Evolutionary conservation across 345 rosid genomes (phyloP), one percentile per base, ranked within the genome.

Genomic region (Salix suchowensis): DNA sequence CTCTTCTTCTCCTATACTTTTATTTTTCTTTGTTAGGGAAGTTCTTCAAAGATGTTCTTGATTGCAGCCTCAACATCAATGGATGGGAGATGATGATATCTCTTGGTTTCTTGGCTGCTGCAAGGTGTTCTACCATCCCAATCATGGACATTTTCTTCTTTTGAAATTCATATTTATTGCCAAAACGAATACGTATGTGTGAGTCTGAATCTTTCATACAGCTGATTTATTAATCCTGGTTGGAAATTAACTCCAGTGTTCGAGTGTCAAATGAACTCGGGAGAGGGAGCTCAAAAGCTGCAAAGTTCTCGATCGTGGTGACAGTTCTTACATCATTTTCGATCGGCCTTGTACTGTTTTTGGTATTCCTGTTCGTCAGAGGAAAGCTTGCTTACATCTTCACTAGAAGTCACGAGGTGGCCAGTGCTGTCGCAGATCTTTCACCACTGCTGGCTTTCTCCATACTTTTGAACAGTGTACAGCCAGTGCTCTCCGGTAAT

Each of bases 211-310:
- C 50, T 44, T 13, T 44, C 50, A 44, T 1, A 44, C 16, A 13
- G 1, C 50, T 54, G 68, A 28, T 32, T 23, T 16, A 12, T 23
- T 16, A 12, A 74, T 23, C 5, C 21, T 52, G 16, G 16, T 23
- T 44, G 54, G 36, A 52, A 54, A 34, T 34, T 34, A 67, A 76
- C 76, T 65, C 7, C 83, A 91, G 98, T 80, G 95, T 91, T 50
- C 80, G 98, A 74, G 95, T 91, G 21, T 89, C 98, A 0, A 94
- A 94, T 69, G 98, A 94, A 74, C 90, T 94, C 1, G 98, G 98
- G 65, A 76, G 88, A 36, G 94, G 93, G 77, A 85, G 87, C 79
- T n/a, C 93, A 12, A 85, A 69, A 26, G 88, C 78, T 70, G 89
- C 92, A 7, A 92, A 89, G 55, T 88, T 88, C 76, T 88, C 93